Base-by-base conservation (phyloP, 139 green algal genomes). In the Mesotaenium endlicherianum region DNA sequence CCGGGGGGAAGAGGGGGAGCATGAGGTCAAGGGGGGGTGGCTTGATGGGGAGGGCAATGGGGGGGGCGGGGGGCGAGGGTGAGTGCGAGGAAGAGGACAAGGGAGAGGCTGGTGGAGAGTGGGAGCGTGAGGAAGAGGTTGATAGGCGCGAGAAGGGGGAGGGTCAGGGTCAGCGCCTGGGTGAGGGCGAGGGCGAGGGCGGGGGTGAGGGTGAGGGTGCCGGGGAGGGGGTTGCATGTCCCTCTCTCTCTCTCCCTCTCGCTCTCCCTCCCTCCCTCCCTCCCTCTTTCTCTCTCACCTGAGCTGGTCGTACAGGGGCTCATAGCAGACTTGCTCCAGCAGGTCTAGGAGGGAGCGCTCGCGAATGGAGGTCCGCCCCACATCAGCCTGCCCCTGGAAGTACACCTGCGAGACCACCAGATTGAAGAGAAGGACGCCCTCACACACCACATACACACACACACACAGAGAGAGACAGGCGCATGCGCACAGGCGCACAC, bases 1-100 rank as follows among this genome's bases (percentile, higher is more conserved):
- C 82, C 1, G 80, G 45, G 11, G 81, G 85, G 71, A 84, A 85
- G 0, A 98, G 89, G 26, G 86, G 77, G 14, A 98, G 71, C 47
- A 84, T 92, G 45, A 98, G 95, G 42, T 94, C 95, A 38, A 95
- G 85, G 53, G 97, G 89, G 41, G 60, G 6, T 6, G 60, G 11
- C 6, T 6, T 47, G 11, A 72, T 6, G 60, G 11, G 43, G 60
- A 64, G 50, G 50, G 50, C 20, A 34, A 34, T 64, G 20, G 26
- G 50, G 50, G 50, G 26, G 26, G 20, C 26, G 20, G 26, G 50
- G 50, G 50, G 26, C 26, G 20, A 64, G 50, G 50, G 50, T 34
- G 50, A 64, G 50, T 20, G 50, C 20, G 50, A 64, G 50, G 50
- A 26, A 64, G 34, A 81, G 43, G 50, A 26, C 20, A 26, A 64